Evolutionary conservation across 106 monocot species (phyloP), one percentile per base, ranked within the genome.

Genomic region (Phalaenopsis aphrodite): DNA sequence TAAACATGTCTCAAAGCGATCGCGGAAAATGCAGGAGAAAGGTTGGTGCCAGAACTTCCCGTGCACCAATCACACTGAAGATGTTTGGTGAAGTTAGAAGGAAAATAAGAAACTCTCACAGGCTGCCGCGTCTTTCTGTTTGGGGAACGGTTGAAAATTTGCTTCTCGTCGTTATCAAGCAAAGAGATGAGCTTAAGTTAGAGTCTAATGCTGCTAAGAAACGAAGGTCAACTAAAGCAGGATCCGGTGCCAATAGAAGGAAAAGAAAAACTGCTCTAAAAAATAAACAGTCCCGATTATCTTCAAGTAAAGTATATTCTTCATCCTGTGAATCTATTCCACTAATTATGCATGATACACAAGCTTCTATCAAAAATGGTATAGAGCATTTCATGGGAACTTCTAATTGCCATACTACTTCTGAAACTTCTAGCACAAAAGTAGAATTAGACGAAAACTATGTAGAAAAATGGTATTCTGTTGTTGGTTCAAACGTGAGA

Each of bases 111-210:
- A 82, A n/a, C 41, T 81, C 71, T 76, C 80, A 38, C 24, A 90
- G 88, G 79, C 43, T 8, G 30, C 48, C 56, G 30, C 78, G 78
- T n/a, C 36, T 39, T 87, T 90, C 88, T 90, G 75, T 67, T 42
- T 95, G 94, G 94, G 94, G 92, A 12, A 68, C 49, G n/a, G 30
- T 77, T 56, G 83, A 78, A 72, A 85, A 85, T 17, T 38, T 95
- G 56, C n/a, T 80, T 9, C 77, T 39, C 42, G 45, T 39, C 42
- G 45, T 81, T 72, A 90, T 90, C 66, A 81, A 74, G 36, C 76
- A 78, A 56, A 79, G 67, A 74, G 68, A 41, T 41, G 68, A 61
- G 7, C 76, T 61, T 82, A 37, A 80, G 66, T 46, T 47, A 77
- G 71, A 81, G 57, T 65, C 55, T 36, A 78, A 19, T 48, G 46